These are phyloP conservation scores for Candida schatavii DNA, from an alignment of 805 yeast species.

Conservation along the genomic window DNA sequence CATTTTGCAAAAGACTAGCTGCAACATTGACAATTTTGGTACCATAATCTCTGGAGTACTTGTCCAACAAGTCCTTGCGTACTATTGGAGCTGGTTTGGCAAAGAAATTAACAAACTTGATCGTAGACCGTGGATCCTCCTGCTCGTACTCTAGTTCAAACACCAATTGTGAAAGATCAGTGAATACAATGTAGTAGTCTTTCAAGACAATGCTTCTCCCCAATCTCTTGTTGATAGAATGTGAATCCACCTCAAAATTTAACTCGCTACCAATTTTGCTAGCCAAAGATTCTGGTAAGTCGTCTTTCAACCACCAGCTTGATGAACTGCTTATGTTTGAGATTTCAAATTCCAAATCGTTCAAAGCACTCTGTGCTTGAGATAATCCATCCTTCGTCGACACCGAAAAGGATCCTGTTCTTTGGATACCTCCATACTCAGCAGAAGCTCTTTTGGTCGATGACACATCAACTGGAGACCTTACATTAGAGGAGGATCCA, in stretches of 20 bases:
- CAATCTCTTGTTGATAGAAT: conserved; percentile 53
- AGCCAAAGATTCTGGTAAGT: conserved; percentile 53
- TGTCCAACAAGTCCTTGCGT: conserved; percentile 47
- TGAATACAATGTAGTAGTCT: conserved; percentile 70
- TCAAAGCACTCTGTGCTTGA: conserved; percentile 23
- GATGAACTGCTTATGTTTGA: conserved; percentile 22
- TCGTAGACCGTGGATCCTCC: conserved; percentile 51
- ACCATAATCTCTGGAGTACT: conserved; percentile 52
- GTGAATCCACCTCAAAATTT: conserved; percentile 64
- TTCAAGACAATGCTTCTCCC: conserved; percentile 47
- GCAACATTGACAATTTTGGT: conserved; percentile 39
- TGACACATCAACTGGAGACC: not conserved
- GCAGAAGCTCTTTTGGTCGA: not conserved
- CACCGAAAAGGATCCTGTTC: not conserved
- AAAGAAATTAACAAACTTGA: conserved; percentile 29
- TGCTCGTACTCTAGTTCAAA: conserved; percentile 57
- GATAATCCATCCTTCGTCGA: not conserved
- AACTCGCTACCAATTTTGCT: conserved; percentile 45
- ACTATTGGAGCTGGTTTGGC: conserved; percentile 42
- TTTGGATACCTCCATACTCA: not conserved
- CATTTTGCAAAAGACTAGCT: conserved; percentile 14
- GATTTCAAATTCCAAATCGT: conserved; percentile 22
- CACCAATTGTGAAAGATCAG: conserved; percentile 66
- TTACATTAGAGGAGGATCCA: conserved; percentile 7
- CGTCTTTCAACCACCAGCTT: conserved; percentile 68